phyloP scores from a whole-genome alignment of 2,329 filamentous ascomycete genomes.

The Alternaria infectoria region DNA sequence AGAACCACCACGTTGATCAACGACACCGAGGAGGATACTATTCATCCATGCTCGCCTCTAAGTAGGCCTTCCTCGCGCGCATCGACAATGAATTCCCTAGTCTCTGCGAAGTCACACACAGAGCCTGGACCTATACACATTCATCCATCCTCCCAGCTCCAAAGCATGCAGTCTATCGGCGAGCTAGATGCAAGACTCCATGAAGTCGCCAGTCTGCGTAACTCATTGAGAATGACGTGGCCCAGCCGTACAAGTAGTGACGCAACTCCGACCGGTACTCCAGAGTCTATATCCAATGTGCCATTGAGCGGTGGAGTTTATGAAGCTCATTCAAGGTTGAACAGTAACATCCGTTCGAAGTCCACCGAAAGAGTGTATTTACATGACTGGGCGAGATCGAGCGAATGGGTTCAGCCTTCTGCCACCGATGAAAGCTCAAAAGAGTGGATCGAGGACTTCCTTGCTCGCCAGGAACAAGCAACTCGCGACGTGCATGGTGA shows the following conservation, averaged over 20 bases:
- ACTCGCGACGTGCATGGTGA: conserved; percentile 1
- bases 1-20: neutral
- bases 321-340: conserved; percentile 5
- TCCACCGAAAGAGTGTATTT: neutral
- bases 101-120: conserved; percentile 5
- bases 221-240: neutral
- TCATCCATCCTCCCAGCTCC: conserved; percentile 8
- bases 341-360: neutral
- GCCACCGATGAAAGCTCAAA: neutral
- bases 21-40: neutral
- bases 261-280: conserved; percentile 1
- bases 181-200: neutral
- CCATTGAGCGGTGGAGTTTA: neutral
- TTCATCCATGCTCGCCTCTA: neutral
- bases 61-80: conserved; percentile 2
- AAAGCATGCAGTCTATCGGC: conserved; percentile 14
- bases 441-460: conserved; percentile 16
- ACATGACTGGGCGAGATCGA: conserved; percentile 3
- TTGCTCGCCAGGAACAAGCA: conserved; percentile 7
- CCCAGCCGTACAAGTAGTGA: neutral
- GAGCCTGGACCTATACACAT: conserved; percentile 11
- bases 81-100: conserved; percentile 5
- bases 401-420: conserved; percentile 9
- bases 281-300: conserved; percentile 6
- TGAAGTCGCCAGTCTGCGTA: neutral